Evolutionary conservation across 352 stramenopile species (phyloP), one percentile per base, ranked within the genome.

Genomic region (Pythium brassicae): DNA sequence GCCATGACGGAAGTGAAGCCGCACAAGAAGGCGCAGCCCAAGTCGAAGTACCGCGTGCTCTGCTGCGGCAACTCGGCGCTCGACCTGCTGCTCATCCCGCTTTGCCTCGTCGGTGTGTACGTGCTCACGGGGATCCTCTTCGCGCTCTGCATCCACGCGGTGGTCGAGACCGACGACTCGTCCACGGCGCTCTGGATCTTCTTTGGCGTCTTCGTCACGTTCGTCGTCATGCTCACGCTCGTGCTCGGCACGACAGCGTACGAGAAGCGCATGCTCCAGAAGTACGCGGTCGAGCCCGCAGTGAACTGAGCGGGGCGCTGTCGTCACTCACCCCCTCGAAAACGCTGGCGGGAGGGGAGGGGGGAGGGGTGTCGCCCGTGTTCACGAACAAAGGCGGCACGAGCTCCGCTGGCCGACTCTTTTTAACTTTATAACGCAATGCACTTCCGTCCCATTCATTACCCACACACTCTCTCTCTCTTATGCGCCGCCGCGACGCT

Each of bases 131-230:
- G 65, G 50, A 71, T 75, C 20, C 71, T 90, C 53, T 92, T 90
- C 46, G 82, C 72, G 50, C 76, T 89, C 20, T 89, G 77, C 68
- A 83, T 71, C 42, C 76, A 74, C 53, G 73, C 79, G 12, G 77
- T 90, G 52, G 62, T 90, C n/a, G 77, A 89, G 62, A 90, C 79
- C 45, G 76, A 89, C 47, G 76, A 92, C 61, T 87, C 79, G 34
- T 73, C 75, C 50, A 83, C 82, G n/a, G 75, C 79, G 59, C 69
- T 92, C n/a, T 92, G 82, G 82, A 70, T 74, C 44, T 89, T 92
- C 68, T 92, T 90, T 56, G 78, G 71, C 29, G 65, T 89, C 60
- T 92, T 85, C 59, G 72, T 78, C 19, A 62, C 65, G 48, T 89
- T 87, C 64, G 34, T 89, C 49, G 57, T 59, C 55, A 72, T 89